A percentile compares a stretch with the other conserved stretches of the same genome.
These are phyloP conservation scores for Eucalyptus curtisii DNA, from an alignment of 345 rosid species.

Conservation along the genomic window DNA sequence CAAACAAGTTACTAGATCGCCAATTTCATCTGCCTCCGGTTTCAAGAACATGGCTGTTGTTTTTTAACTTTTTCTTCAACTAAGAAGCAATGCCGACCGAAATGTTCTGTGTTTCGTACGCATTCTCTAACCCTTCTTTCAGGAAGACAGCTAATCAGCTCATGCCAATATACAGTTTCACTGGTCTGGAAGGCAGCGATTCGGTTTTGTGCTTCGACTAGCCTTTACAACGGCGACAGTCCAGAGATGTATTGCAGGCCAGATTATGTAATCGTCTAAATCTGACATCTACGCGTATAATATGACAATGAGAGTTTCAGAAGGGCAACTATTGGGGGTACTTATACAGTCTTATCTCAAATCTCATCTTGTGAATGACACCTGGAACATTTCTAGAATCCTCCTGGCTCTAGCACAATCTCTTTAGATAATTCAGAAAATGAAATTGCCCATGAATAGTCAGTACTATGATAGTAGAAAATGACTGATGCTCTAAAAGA, in stretches of 20 bases:
- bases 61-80: not conserved
- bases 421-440: not conserved
- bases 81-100: not conserved
- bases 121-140: not conserved
- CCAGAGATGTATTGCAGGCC: not conserved
- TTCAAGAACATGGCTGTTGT: not conserved
- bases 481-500: not conserved
- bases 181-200: not conserved
- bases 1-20: not conserved
- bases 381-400: not conserved
- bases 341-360: not conserved
- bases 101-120: not conserved
- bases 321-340: not conserved
- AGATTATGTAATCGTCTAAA: not conserved
- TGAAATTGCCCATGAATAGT: not conserved
- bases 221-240: not conserved
- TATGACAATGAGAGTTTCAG: not conserved
- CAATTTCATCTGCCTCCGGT: not conserved
- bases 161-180: not conserved
- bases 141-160: not conserved
- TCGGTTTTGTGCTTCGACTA: not conserved
- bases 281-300: not conserved
- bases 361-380: not conserved
- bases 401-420: not conserved
- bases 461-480: not conserved